phyloP scores from a whole-genome alignment of 495 filamentous ascomycete species.

The Staphylotrichum longicolle region DNA sequence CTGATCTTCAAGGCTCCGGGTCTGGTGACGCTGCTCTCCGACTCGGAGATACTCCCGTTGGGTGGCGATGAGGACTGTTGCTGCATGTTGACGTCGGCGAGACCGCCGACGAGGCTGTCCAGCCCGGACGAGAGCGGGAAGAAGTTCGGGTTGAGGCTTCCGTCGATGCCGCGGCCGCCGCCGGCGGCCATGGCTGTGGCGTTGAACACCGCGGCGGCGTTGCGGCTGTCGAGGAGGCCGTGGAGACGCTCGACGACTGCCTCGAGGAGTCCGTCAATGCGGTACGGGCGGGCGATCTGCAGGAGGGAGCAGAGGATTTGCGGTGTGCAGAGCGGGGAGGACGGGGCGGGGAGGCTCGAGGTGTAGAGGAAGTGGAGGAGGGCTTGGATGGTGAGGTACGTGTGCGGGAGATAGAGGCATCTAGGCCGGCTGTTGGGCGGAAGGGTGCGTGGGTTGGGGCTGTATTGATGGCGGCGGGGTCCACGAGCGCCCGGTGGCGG shows the following conservation, averaged over 20 bases:
- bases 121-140: conserved; percentile 34
- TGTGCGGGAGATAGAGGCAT: conserved; percentile 90
- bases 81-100: conserved; percentile 12
- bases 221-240: conserved; percentile 82
- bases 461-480: conserved; percentile 44
- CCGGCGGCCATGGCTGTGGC: conserved; percentile 97
- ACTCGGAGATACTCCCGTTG: no score
- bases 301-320: conserved; percentile 94
- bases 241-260: conserved; percentile 89
- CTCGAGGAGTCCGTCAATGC: conserved; percentile 87
- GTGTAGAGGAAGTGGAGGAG: conserved; percentile 93
- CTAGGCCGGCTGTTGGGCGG: conserved; percentile 74
- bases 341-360: conserved; percentile 72
- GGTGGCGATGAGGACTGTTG: conserved; percentile 11
- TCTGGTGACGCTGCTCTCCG: no score
- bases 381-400: conserved; percentile 78
- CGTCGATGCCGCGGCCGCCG: conserved; percentile 70
- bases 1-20: conserved; percentile 36
- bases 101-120: conserved; percentile 31
- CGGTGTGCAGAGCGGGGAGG: conserved; percentile 80
- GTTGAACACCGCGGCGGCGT: conserved; percentile 96
- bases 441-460: conserved; percentile 51
- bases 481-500: conserved; percentile 37
- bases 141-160: conserved; percentile 49
- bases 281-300: conserved; percentile 90